Evolutionary conservation across 176 grass and related monocot genomes (phyloP), one percentile per base, ranked within the genome.

Genomic region (Oryza coarctata): DNA sequence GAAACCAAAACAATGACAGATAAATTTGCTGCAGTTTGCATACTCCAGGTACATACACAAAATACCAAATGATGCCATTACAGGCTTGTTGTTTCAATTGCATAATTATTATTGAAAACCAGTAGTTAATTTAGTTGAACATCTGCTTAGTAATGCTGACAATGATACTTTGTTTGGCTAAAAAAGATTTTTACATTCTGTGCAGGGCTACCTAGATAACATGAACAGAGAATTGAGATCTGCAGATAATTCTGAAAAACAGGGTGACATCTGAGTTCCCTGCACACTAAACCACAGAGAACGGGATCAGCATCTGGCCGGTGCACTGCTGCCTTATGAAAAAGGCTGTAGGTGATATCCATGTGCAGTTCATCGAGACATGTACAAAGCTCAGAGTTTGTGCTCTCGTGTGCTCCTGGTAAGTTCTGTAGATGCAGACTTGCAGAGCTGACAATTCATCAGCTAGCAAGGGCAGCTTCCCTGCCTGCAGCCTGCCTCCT

Each of bases 11-110:
- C 88, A 66, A 94, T 97, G 38, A 78, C 85, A 32, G 95, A 94
- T 81, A 98, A 98, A 76, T 94, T 93, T 65, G 95, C 95, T 79
- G 95, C 95, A 63, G 95, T 91, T 79, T 91, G 90, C 71, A 98
- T 98, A 89, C 88, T 94, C 23, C 92, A 97, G 92, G 92, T 94
- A 86, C 58, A 25, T 36, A 1, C 28, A 44, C 67, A 28, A 47
- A 47, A 36, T 55, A 64, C 33, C 12, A 28, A 26, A 47, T 55
- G 45, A 63, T 35, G 50, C 76, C 28, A 26, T 20, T 27, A 62
- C 17, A 18, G 8, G 5, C 58, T 74, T 74, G 61, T 47, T 28
- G 12, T 79, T 79, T 74, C 29, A 47, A 18, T 73, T 41, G 68
- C 13, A 75, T 75, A 40, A 28, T 79, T 12, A 39, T 74, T 30